phyloP scores from a whole-genome alignment of 257 asterid genomes.

The Nicotiana benthamiana region DNA sequence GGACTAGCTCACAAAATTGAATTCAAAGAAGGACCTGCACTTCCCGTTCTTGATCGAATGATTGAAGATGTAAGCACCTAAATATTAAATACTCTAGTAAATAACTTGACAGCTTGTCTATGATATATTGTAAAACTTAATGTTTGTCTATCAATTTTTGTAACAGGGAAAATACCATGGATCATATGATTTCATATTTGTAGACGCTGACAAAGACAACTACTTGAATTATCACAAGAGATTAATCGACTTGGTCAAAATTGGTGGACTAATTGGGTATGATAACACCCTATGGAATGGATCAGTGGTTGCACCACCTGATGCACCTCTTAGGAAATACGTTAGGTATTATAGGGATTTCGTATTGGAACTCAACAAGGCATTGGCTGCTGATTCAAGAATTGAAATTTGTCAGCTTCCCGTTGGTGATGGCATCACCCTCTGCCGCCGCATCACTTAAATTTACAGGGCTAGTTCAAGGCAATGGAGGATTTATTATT shows the following conservation, averaged over 20 bases:
- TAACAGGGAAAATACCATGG: constrained; percentile 46
- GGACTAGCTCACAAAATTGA: constrained; percentile 39
- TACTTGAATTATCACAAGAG: constrained; percentile 50
- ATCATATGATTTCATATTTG: constrained; percentile 54
- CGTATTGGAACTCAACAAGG: constrained; percentile 37
- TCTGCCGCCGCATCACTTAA: constrained; percentile 43
- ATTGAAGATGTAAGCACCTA: constrained; percentile 1
- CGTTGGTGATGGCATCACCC: constrained; percentile 56
- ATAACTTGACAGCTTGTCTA: background rate
- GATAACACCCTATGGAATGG: constrained; percentile 65
- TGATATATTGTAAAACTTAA: background rate
- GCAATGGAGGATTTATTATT: background rate
- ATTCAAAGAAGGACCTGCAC: constrained; percentile 22
- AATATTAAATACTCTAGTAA: background rate
- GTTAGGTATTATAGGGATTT: constrained; percentile 22
- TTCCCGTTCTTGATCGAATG: constrained; percentile 15
- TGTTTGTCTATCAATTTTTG: background rate
- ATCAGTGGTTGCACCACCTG: constrained; percentile 32
- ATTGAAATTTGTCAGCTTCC: constrained; percentile 55
- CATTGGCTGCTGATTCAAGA: constrained; percentile 42
- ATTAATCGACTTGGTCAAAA: constrained; percentile 35
- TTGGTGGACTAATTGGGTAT: constrained; percentile 58
- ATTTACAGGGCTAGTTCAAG: background rate
- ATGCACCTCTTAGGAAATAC: constrained; percentile 31
- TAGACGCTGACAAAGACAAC: constrained; percentile 64